phyloP scores from a whole-genome alignment of 176 grass and related monocot species.

The Leersia perrieri region DNA sequence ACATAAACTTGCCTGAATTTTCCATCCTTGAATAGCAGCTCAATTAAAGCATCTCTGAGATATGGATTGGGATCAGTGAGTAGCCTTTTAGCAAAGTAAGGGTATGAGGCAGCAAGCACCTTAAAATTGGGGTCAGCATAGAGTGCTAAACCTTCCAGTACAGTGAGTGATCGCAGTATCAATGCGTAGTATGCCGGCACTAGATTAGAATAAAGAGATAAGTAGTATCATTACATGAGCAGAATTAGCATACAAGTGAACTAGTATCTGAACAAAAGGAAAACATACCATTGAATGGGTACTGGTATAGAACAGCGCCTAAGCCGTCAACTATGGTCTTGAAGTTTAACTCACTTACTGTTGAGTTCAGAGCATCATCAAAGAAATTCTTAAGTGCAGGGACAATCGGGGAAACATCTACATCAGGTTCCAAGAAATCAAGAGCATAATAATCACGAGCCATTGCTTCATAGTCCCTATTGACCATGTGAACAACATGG shows the following conservation, averaged over 20 bases:
- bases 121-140: conserved; percentile 97
- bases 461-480: conserved; percentile 96
- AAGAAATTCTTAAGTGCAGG: conserved; percentile 89
- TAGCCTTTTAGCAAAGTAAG: conserved; percentile 98
- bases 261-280: conserved; percentile 2
- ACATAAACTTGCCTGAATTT: conserved; percentile 77
- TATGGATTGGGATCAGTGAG: conserved; percentile 98
- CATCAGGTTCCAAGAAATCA: conserved; percentile 72
- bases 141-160: conserved; percentile 93
- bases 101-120: conserved; percentile 96
- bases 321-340: conserved; percentile 93
- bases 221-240: conserved; percentile 19
- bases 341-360: conserved; percentile 98
- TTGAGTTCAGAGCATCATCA: conserved; percentile 88
- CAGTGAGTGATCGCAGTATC: conserved; percentile 89
- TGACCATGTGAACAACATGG: conserved; percentile 96
- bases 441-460: conserved; percentile 95
- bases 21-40: conserved; percentile 96
- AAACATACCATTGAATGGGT: conserved; percentile 86
- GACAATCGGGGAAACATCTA: conserved; percentile 90
- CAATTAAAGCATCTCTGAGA: conserved; percentile 96
- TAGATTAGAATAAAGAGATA: conserved; percentile 46
- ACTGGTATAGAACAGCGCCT: conserved; percentile 90
- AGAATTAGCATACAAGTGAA: background rate
- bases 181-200: conserved; percentile 96